Conservation (phyloP, 192 early-diverging fungal genomes). For the Mortierella antarctica region DNA sequence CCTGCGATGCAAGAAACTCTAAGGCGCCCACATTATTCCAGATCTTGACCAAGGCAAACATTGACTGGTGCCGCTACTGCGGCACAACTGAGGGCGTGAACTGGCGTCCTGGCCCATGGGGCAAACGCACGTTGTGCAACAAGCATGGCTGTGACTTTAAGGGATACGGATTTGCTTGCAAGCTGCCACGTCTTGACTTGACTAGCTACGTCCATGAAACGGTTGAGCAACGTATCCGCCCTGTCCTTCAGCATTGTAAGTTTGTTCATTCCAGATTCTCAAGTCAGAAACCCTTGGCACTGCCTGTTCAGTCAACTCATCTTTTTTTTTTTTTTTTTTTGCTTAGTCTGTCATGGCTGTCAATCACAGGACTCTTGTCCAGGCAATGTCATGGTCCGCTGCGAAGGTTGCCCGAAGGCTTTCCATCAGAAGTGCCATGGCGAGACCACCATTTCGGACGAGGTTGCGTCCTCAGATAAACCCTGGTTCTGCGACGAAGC, state of each 20-base stretch:
- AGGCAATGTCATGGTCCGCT: conserved; percentile 76
- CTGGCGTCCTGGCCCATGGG: conserved; percentile 95
- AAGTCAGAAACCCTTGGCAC: not conserved
- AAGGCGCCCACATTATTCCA: conserved; percentile 71
- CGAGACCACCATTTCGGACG: conserved; percentile 52
- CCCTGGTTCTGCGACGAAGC: conserved; percentile 72
- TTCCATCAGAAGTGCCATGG: conserved; percentile 81
- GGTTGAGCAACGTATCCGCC: conserved; percentile 82
- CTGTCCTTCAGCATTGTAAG: conserved; percentile 88
- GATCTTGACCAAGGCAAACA: conserved; percentile 65
- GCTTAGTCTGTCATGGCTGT: conserved; percentile 74
- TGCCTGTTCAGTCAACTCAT: not conserved
- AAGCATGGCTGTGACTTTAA: conserved; percentile 97
- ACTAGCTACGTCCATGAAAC: conserved; percentile 78
- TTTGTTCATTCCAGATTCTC: conserved; percentile 6
- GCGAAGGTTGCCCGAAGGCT: conserved; percentile 87
- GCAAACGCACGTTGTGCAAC: conserved; percentile 94
- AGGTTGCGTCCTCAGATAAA: conserved; percentile 58
- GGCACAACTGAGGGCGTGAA: conserved; percentile 90
- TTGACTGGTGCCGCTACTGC: conserved; percentile 94
- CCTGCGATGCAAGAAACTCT: conserved; percentile 20
- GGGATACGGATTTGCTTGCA: conserved; percentile 93
- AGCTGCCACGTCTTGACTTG: conserved; percentile 86
- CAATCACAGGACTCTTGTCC: conserved; percentile 71
- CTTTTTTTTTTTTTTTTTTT: conserved; percentile 11